Percentiles rank a stretch among this genome's conserved stretches.
Conservation (phyloP, 306 rosid species). For the Cicer arietinum region DNA sequence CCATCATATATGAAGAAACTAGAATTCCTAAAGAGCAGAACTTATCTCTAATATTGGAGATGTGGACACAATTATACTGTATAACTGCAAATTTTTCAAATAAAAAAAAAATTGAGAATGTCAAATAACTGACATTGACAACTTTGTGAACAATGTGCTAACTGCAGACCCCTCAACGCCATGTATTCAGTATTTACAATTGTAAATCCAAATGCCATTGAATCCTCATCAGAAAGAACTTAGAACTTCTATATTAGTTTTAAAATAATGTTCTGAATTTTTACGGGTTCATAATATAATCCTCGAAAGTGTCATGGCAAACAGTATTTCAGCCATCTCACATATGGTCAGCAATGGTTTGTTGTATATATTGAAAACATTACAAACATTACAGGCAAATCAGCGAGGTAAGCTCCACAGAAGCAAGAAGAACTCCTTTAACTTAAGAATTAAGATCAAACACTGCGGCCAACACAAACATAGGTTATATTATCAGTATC, state of each 20-base stretch:
- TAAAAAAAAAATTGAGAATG: slow-evolving; percentile 1
- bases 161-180: slow-evolving; percentile 21
- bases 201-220: slow-evolving; percentile 24
- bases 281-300: slow-evolving; percentile 10
- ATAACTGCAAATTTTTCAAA: not conserved
- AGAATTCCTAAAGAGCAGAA: slow-evolving; percentile 20
- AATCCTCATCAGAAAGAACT: slow-evolving; percentile 20
- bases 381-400: slow-evolving; percentile 5
- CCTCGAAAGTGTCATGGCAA: slow-evolving; percentile 33
- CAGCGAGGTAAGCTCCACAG: slow-evolving; percentile 19
- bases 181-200: slow-evolving; percentile 9
- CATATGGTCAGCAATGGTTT: slow-evolving; percentile 30
- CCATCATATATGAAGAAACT: not conserved
- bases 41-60: slow-evolving; percentile 35
- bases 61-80: slow-evolving; percentile 1
- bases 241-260: not conserved
- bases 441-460: slow-evolving; percentile 13
- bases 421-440: slow-evolving; percentile 23
- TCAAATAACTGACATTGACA: slow-evolving; percentile 18
- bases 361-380: not conserved
- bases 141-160: not conserved
- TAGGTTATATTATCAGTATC: slow-evolving; percentile 21
- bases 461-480: not conserved
- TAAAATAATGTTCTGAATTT: not conserved
- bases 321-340: slow-evolving; percentile 35